phyloP scores from a whole-genome alignment of 2,329 filamentous ascomycete genomes.

The Monilinia vaccinii-corymbosi region DNA sequence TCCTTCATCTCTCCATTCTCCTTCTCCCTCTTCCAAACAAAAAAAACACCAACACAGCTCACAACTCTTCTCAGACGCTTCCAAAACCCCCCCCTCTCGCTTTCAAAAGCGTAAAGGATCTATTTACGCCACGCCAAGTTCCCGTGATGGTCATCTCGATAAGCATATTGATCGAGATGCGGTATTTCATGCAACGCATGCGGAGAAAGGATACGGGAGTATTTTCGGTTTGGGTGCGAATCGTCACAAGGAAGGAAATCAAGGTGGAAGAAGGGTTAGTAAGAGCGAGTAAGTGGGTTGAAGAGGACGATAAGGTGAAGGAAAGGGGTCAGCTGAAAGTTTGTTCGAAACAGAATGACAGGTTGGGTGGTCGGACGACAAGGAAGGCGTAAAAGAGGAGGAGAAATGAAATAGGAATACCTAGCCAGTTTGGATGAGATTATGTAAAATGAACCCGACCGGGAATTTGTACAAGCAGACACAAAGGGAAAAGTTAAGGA shows the following conservation, averaged over 20 bases:
- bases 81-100: slow-evolving; percentile 28
- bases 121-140: slow-evolving; percentile 57
- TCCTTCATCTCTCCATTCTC: neutral
- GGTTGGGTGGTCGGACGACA: neutral
- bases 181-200: slow-evolving; percentile 49
- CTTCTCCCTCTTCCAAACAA: neutral
- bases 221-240: neutral
- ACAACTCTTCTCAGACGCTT: neutral
- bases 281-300: slow-evolving; percentile 1
- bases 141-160: slow-evolving; percentile 55
- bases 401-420: neutral
- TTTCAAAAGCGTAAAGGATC: slow-evolving; percentile 64
- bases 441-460: neutral
- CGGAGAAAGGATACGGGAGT: slow-evolving; percentile 34
- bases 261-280: slow-evolving; percentile 6
- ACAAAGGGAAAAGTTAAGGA: neutral
- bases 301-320: neutral
- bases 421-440: neutral
- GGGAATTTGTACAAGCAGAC: neutral
- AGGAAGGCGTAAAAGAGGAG: slow-evolving; percentile 1
- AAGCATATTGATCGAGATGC: slow-evolving; percentile 45
- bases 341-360: neutral
- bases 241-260: neutral
- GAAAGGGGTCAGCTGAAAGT: neutral
- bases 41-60: neutral